These are phyloP conservation scores for Sugiyamaella xylanicola DNA, from an alignment of 1,139 yeast genomes.

Conservation along the genomic window DNA sequence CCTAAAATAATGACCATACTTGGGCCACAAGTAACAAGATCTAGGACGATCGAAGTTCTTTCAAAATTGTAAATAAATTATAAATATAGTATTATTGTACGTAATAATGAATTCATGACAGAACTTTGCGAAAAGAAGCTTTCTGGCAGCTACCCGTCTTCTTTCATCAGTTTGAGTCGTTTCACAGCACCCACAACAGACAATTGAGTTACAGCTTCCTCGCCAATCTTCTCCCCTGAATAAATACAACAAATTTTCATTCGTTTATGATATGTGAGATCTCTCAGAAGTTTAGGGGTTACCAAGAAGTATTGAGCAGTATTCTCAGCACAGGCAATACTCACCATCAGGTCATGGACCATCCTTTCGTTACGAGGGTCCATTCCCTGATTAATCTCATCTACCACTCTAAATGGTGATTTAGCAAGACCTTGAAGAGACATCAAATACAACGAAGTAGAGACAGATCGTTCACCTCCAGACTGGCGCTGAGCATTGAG, in stretches of 20 bases:
- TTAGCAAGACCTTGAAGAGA: slow-evolving; percentile 87
- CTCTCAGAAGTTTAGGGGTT: slow-evolving; percentile 87
- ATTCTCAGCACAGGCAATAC: slow-evolving; percentile 67
- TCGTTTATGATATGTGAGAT: slow-evolving; percentile 71
- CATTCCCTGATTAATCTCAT: slow-evolving; percentile 99
- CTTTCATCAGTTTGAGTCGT: slow-evolving; percentile 6
- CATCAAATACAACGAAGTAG: slow-evolving; percentile 88
- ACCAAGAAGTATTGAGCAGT: slow-evolving; percentile 82
- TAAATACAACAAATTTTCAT: slow-evolving; percentile 90
- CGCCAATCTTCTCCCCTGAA: slow-evolving; percentile 52
- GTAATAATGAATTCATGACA: neutral
- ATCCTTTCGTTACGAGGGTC: slow-evolving; percentile 88
- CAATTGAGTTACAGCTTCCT: slow-evolving; percentile 3
- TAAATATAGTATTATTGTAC: neutral
- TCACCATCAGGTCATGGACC: slow-evolving; percentile 85
- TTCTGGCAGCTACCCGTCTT: neutral
- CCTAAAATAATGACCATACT: slow-evolving; percentile 60
- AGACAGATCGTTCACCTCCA: slow-evolving; percentile 97
- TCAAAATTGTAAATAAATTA: slow-evolving; percentile 14
- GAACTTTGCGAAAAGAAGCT: neutral
- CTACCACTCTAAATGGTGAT: slow-evolving; percentile 94
- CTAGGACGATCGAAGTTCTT: slow-evolving; percentile 11
- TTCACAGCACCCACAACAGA: neutral
- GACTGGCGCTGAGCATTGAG: slow-evolving; percentile 88
- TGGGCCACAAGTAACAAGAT: slow-evolving; percentile 47